Base-by-base conservation (phyloP, 768 basidiomycete genomes). In the Lactifluus piperatus region DNA sequence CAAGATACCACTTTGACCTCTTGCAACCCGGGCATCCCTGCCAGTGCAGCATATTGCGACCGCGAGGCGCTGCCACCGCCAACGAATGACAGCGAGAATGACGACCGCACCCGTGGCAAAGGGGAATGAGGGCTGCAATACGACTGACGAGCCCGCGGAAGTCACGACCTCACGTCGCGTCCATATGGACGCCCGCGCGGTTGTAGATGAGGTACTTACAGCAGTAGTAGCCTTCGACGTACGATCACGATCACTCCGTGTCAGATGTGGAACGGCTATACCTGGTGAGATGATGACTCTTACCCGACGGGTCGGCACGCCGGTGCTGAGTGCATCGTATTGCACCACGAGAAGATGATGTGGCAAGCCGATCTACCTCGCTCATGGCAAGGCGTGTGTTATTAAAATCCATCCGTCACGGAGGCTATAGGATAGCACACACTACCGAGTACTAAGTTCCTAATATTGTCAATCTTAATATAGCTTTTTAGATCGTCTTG, bases 401-500 rank as follows among this genome's bases (percentile, higher is more conserved):
- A 86, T 97, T 51, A 88, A 46, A 97, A 98, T 69, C 94, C 97
- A 73, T 85, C 92, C 63, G 74, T 88, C 49, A 86, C 92, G 6
- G 83, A 84, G 2, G 81, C n/a, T n/a, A n/a, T n/a, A n/a, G n/a
- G n/a, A n/a, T n/a, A n/a, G n/a, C n/a, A n/a, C n/a, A n/a, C n/a
- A n/a, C n/a, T n/a, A n/a, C n/a, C n/a, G n/a, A n/a, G n/a, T n/a
- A n/a, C n/a, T n/a, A 91, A 48, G 88, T 97, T 67, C 78, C 82
- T 52, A 91, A 85, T 47, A 22, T 13, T 9, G 4, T 36, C 5
- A n/a, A n/a, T n/a, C n/a, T n/a, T n/a, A n/a, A n/a, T n/a, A n/a
- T n/a, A n/a, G n/a, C n/a, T n/a, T n/a, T n/a, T n/a, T n/a, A n/a
- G n/a, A n/a, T n/a, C n/a, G n/a, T 9, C 44, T 11, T 3, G 43